Evolutionary conservation across 441 rosid genomes (phyloP).

Genomic region (Biscutella laevigata): DNA sequence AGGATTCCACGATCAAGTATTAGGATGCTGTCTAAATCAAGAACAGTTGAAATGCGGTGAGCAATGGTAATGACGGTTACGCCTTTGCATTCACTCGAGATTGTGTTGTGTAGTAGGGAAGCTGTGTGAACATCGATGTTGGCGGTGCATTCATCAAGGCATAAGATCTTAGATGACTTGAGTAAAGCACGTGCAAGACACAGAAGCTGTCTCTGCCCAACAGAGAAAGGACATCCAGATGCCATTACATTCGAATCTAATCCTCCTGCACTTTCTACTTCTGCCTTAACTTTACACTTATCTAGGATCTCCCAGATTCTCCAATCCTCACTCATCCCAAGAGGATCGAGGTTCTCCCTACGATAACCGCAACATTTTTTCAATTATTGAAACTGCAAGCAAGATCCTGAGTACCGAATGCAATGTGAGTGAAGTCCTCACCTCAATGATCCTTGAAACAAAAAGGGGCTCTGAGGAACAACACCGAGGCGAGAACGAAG

Average conservation of each 20-base stretch:
- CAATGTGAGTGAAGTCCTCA: slow-evolving; percentile 12
- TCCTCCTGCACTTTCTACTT: slow-evolving; percentile 78
- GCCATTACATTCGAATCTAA: slow-evolving; percentile 54
- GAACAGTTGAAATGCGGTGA: slow-evolving; percentile 81
- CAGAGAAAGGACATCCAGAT: slow-evolving; percentile 70
- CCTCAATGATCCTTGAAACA: slow-evolving; percentile 89
- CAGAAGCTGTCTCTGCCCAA: slow-evolving; percentile 90
- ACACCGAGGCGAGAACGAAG: slow-evolving; percentile 70
- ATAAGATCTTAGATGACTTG: slow-evolving; percentile 79
- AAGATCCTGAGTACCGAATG: neutral
- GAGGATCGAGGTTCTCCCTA: slow-evolving; percentile 91
- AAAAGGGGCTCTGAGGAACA: slow-evolving; percentile 93
- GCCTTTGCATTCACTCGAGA: slow-evolving; percentile 63
- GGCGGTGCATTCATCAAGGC: slow-evolving; percentile 95
- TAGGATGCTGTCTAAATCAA: slow-evolving; percentile 62
- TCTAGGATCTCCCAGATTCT: slow-evolving; percentile 64
- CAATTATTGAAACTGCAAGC: neutral
- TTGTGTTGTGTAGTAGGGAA: slow-evolving; percentile 59
- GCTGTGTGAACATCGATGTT: slow-evolving; percentile 71
- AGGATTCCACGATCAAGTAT: slow-evolving; percentile 66
- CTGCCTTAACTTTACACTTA: slow-evolving; percentile 78
- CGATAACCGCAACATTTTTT: neutral
- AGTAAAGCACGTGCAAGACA: slow-evolving; percentile 93
- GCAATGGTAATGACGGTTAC: slow-evolving; percentile 82
- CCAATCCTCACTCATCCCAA: slow-evolving; percentile 38